Evolutionary conservation across 2,329 filamentous ascomycete genomes (phyloP), one percentile per base, ranked within the genome.

Genomic region (Microsporum ferrugineum): DNA sequence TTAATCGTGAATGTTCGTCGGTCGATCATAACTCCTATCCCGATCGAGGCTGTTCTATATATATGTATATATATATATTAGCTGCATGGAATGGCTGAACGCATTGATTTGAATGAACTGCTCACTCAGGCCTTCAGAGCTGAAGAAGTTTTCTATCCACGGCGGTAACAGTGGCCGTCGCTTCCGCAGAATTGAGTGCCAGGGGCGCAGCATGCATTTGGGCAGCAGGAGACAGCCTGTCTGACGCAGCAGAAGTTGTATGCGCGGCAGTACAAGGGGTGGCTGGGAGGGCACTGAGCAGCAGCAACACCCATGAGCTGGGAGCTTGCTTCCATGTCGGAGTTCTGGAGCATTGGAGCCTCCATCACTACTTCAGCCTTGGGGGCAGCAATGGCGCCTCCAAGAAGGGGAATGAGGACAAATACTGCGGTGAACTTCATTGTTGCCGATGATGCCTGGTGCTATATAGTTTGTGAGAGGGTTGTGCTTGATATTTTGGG

Each of bases 111-210:
- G n/a, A 12, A 55, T 1, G 14, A 6, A 23, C n/a, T 23, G n/a
- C 51, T 55, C 51, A 55, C 51, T 8, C 51, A 8, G 6, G 31
- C n/a, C 5, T 12, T 17, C 34, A 5, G 2, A 36, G 17, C 5
- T 14, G 29, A 34, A 29, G 45, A 17, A 5, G 8, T 55, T 3
- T 12, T 43, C 23, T 58, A 58, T 41, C 36, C 56, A 43, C 39
- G 23, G 36, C 56, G 36, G 56, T 58, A 58, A 36, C 56, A 58
- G 56, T 58, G 56, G 23, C 56, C 56, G n/a, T 58, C 36, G 2
- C n/a, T 29, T 43, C 56, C 56, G 10, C 56, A 58, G 34, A 33
- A 41, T 17, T 27, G 23, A 10, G 56, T 45, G 34, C 34, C 39
- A 58, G n/a, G 36, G 23, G 36, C 36, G 56, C 56, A 58, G 56